phyloP scores from a whole-genome alignment of 306 rosid species.

The Cicer arietinum region DNA sequence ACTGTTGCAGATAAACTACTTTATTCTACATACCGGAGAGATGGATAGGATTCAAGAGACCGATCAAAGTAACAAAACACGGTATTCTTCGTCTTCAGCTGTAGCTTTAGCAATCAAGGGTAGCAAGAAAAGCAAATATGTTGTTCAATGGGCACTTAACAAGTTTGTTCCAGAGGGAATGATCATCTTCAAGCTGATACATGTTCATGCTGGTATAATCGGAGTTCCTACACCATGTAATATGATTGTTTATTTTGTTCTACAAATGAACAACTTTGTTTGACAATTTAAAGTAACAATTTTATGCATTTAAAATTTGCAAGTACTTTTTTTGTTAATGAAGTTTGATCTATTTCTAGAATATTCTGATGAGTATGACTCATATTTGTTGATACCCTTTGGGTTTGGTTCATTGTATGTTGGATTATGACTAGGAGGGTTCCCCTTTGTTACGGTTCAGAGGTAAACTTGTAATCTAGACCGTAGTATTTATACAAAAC shows the following conservation, averaged over 20 bases:
- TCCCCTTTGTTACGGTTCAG: background rate
- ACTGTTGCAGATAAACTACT: conserved; percentile 36
- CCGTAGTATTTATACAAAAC: background rate
- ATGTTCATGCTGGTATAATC: conserved; percentile 65
- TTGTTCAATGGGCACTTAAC: conserved; percentile 79
- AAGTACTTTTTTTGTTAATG: conserved; percentile 13
- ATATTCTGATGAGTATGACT: background rate
- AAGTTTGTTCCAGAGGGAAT: conserved; percentile 82
- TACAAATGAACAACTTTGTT: background rate
- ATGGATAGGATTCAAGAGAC: conserved; percentile 57
- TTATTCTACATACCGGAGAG: conserved; percentile 21
- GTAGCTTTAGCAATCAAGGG: conserved; percentile 90
- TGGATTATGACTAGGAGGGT: background rate
- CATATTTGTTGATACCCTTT: background rate
- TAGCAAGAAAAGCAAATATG: conserved; percentile 70
- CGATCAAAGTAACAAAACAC: conserved; percentile 36
- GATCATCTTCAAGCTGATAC: conserved; percentile 69
- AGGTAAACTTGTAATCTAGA: background rate
- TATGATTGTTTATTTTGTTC: conserved; percentile 34
- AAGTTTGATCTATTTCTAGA: conserved; percentile 10
- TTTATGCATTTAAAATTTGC: conserved; percentile 31
- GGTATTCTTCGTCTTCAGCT: conserved; percentile 47
- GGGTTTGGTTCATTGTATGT: background rate
- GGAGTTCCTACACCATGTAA: conserved; percentile 87
- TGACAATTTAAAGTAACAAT: background rate